phyloP scores from a whole-genome alignment of 129 eudicot species.

The Centella asiatica region DNA sequence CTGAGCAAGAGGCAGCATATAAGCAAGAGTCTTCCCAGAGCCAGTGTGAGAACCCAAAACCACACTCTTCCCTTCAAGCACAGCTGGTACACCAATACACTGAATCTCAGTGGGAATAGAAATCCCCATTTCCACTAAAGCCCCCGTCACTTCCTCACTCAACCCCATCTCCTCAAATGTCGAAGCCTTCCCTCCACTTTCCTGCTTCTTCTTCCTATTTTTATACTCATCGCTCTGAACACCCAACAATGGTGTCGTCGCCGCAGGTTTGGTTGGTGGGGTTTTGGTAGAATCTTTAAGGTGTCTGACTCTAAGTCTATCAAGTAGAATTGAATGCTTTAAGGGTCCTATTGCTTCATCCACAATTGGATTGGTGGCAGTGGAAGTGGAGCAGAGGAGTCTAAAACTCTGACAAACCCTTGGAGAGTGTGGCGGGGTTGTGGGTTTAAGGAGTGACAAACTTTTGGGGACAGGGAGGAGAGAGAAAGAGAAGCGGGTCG shows the following conservation, averaged over 20 bases:
- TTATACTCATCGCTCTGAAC: conserved; percentile 20
- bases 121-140: conserved; percentile 73
- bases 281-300: conserved; percentile 49
- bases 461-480: conserved; percentile 23
- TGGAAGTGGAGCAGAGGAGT: conserved; percentile 37
- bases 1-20: conserved; percentile 87
- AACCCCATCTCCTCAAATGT: conserved; percentile 74
- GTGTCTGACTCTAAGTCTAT: conserved; percentile 69
- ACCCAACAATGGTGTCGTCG: conserved; percentile 11
- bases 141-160: conserved; percentile 70
- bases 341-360: conserved; percentile 37
- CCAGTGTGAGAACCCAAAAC: conserved; percentile 98
- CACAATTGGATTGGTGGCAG: conserved; percentile 10
- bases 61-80: conserved; percentile 62
- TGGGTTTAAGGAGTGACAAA: conserved; percentile 26
- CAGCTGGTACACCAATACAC: conserved; percentile 74
- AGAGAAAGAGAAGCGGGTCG: conserved; percentile 39
- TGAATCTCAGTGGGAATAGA: conserved; percentile 90
- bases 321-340: conserved; percentile 73
- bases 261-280: conserved; percentile 13
- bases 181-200: conserved; percentile 14
- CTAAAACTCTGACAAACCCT: conserved; percentile 43
- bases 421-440: conserved; percentile 10
- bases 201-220: conserved; percentile 19
- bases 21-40: conserved; percentile 95